These are phyloP conservation scores for Spathaspora arborariae DNA, from an alignment of 805 yeast species.

Conservation along the genomic window DNA sequence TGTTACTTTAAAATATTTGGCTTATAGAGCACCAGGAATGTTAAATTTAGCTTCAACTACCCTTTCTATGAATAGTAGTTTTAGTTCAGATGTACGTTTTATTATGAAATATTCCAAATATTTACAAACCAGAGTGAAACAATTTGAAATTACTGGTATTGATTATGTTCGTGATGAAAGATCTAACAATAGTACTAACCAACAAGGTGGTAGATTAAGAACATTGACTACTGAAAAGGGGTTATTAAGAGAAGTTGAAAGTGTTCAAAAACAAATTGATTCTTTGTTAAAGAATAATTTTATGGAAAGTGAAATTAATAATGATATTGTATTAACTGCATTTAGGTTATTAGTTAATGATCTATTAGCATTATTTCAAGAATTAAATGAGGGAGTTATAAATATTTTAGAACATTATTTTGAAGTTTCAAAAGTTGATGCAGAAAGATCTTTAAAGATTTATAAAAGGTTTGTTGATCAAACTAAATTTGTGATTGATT, in stretches of 20 bases:
- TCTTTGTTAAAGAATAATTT: conserved; percentile 71
- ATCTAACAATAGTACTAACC: conserved; percentile 40
- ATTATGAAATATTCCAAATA: conserved; percentile 70
- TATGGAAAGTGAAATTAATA: conserved; percentile 74
- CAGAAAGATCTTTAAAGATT: conserved; percentile 78
- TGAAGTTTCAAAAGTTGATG: conserved; percentile 84
- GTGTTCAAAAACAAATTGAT: conserved; percentile 78
- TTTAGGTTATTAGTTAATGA: conserved; percentile 90
- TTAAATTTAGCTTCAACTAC: conserved; percentile 40
- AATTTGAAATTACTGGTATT: conserved; percentile 56
- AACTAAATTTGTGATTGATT: conserved; percentile 84
- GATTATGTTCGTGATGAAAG: conserved; percentile 80
- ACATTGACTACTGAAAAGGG: conserved; percentile 71
- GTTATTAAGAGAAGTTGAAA: conserved; percentile 75
- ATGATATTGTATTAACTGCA: conserved; percentile 79
- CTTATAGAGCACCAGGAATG: conserved; percentile 45
- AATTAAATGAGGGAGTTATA: conserved; percentile 92
- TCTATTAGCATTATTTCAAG: conserved; percentile 79
- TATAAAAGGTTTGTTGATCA: conserved; percentile 82
- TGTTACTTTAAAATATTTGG: conserved; percentile 61
- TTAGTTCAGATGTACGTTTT: conserved; percentile 47
- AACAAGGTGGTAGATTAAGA: conserved; percentile 61
- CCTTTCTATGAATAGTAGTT: conserved; percentile 32
- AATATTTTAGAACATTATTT: conserved; percentile 91
- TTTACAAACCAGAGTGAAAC: conserved; percentile 62